Evolutionary conservation across 2,329 filamentous ascomycete species (phyloP).

Genomic region (Cytospora chrysosperma): DNA sequence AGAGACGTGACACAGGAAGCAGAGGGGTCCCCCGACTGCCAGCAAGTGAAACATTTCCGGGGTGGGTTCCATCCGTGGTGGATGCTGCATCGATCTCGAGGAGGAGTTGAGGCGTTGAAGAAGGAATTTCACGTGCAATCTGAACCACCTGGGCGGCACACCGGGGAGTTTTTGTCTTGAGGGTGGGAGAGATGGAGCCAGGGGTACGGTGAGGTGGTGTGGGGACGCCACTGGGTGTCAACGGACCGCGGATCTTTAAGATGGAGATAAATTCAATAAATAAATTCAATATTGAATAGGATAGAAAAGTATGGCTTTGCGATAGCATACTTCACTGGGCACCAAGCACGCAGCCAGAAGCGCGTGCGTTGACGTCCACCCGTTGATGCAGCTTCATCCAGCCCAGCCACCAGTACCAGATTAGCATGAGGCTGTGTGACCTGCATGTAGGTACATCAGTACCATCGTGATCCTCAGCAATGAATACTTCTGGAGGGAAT

Average conservation of each 20-base stretch:
- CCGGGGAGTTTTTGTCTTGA: background rate
- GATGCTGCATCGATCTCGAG: background rate
- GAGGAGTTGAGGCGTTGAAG: slow-evolving; percentile 3
- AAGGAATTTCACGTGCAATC: background rate
- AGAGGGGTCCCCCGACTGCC: slow-evolving; percentile 9
- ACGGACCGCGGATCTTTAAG: background rate
- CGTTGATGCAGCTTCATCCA: background rate
- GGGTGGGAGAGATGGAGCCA: background rate
- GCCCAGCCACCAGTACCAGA: background rate
- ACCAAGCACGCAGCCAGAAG: too few relatives aligned
- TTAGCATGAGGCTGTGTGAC: background rate
- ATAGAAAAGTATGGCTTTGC: background rate
- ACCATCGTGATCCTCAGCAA: background rate
- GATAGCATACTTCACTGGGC: too few relatives aligned
- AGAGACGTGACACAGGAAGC: slow-evolving; percentile 2
- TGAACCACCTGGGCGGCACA: too few relatives aligned
- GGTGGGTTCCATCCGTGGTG: background rate
- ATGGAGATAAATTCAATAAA: slow-evolving; percentile 12
- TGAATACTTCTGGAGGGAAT: background rate
- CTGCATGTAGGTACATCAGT: background rate
- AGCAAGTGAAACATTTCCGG: slow-evolving; percentile 9
- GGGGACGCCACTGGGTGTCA: background rate
- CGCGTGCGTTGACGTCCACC: background rate
- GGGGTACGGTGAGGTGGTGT: background rate
- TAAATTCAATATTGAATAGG: background rate